Evolutionary conservation across 116 monocot genomes (phyloP), one percentile per base, ranked within the genome.

Genomic region (Papilionanthe hybrid): DNA sequence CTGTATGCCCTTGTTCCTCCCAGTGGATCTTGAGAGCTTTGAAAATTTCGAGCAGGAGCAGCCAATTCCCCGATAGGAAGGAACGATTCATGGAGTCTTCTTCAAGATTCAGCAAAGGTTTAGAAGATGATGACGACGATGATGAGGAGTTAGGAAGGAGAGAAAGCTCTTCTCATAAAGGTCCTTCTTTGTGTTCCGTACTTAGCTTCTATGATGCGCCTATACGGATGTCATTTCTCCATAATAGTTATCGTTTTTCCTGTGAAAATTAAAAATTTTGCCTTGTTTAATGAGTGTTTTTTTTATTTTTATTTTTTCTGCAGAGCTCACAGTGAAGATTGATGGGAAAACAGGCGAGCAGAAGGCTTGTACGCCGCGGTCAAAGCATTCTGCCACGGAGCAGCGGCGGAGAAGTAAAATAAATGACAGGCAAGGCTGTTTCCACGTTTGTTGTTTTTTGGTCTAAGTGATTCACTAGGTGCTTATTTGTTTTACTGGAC

Each of bases 331-430:
- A 1, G 81, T 84, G 66, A 92, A 77, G 75, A 72, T 82, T 27
- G 94, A 92, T 50, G 80, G 84, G 8, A 88, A 83, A 48, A 82
- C 80, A 15, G 78, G 68, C 20, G 90, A 95, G 78, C 89, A 89
- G 82, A 84, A 81, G 81, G 79, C 87, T 19, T 77, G 78, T 58
- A 91, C 92, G 20, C 95, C 95, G 5, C 78, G 92, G 71, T 95
- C 92, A 2, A 95, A 95, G 86, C 95, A 95, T 71, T 95, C 95
- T 9, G 95, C 92, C 37, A 92, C 92, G 0, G 95, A 95, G 85
- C 95, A 95, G 82, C 87, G 92, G 32, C 78, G 95, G 55, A 85
- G 95, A 82, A 92, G 92, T 84, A 95, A 95, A 78, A 95, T 95
- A 57, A 95, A 95, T 79, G 95, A 95, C 75, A 88, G 94, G 94